Evolutionary conservation across 371 early-diverging fungal species (phyloP).

Genomic region (Mucor saturninus): DNA sequence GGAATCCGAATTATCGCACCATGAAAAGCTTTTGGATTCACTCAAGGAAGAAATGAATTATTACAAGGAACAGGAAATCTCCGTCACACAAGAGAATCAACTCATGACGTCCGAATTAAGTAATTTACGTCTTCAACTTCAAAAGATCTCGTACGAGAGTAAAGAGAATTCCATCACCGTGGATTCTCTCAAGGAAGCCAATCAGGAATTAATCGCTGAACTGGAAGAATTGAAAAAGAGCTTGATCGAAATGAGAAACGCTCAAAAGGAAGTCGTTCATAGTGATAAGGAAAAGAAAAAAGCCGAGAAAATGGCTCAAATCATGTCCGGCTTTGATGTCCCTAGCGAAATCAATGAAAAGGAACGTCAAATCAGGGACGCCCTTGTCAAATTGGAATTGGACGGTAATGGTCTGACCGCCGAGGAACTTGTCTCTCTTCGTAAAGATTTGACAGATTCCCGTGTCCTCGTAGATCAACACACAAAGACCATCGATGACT

Average conservation of each 20-base stretch:
- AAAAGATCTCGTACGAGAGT: conserved; percentile 84
- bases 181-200: conserved; percentile 85
- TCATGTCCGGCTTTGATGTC: conserved; percentile 87
- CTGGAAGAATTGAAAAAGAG: conserved; percentile 74
- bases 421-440: conserved; percentile 77
- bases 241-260: conserved; percentile 46
- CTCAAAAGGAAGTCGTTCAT: conserved; percentile 23
- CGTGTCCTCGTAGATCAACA: conserved; percentile 72
- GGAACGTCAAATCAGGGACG: conserved; percentile 75
- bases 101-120: conserved; percentile 67
- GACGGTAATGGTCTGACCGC: conserved; percentile 51
- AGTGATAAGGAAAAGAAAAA: conserved; percentile 79
- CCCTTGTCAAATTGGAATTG: conserved; percentile 67
- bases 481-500: conserved; percentile 68
- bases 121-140: conserved; percentile 79
- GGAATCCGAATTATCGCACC: conserved; percentile 67
- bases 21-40: conserved; percentile 59
- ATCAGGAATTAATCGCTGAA: conserved; percentile 71
- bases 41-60: conserved; percentile 69
- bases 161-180: conserved; percentile 83
- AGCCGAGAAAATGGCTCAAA: conserved; percentile 83
- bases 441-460: conserved; percentile 78
- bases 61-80: conserved; percentile 67
- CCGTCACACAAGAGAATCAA: conserved; percentile 74
- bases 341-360: conserved; percentile 73